Percentiles rank a stretch among this genome's conserved stretches.
Evolutionary conservation across 257 asterid species (phyloP).

Genomic region (Schizonepeta tenuifolia): DNA sequence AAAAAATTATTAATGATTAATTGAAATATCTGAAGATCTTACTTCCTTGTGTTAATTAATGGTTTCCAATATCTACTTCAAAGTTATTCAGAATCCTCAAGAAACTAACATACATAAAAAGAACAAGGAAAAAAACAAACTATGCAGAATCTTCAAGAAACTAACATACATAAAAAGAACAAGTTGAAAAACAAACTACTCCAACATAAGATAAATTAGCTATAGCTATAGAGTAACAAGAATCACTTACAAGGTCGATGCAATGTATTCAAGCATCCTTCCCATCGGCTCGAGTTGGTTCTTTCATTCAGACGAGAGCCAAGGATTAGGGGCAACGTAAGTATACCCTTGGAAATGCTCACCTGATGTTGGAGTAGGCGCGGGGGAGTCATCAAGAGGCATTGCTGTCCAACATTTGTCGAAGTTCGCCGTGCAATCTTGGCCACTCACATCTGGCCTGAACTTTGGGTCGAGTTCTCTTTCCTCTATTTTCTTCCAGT

Average conservation of each 20-base stretch:
- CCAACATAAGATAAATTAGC: neutral
- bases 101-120: neutral
- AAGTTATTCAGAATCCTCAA: conserved; percentile 1
- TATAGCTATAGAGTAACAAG: conserved; percentile 14
- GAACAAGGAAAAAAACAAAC: neutral
- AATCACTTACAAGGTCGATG: conserved; percentile 13
- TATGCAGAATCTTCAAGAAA: neutral
- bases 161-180: neutral
- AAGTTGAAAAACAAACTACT: neutral
- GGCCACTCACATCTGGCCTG: conserved; percentile 80
- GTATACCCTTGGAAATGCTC: conserved; percentile 93
- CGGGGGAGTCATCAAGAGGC: conserved; percentile 93
- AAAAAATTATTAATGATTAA: too few species aligned
- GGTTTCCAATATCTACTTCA: neutral
- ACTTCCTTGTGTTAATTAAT: neutral
- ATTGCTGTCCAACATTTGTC: conserved; percentile 88
- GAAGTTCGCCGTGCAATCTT: conserved; percentile 88
- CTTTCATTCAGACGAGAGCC: conserved; percentile 65
- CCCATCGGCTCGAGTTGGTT: neutral
- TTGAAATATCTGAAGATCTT: conserved; percentile 4
- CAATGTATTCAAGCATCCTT: neutral
- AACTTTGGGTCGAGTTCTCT: conserved; percentile 74
- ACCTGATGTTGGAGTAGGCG: conserved; percentile 83
- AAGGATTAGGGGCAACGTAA: conserved; percentile 77
- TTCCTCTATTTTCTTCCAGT: conserved; percentile 82